Evolutionary conservation across 768 basidiomycete genomes (phyloP).

Genomic region (Lactarius hatsudake): DNA sequence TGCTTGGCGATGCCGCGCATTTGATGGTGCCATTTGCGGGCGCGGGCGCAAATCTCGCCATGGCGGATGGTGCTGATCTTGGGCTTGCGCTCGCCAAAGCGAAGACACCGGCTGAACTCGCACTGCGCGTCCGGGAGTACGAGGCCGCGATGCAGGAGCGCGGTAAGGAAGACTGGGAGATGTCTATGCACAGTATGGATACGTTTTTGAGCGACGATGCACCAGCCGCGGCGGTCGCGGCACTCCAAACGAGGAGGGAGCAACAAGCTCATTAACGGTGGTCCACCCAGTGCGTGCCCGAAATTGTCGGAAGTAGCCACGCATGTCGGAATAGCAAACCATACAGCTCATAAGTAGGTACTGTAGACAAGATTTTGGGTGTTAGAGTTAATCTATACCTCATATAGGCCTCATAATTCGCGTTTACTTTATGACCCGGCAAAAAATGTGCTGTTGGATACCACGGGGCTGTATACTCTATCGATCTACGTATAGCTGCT

Average conservation of each 20-base stretch:
- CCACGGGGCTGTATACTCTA: not conserved
- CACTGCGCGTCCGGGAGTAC: conserved; percentile 3
- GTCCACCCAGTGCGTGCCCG: not conserved
- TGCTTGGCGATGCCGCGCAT: conserved; percentile 41
- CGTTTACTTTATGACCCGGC: not conserved
- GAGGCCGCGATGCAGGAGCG: conserved; percentile 16
- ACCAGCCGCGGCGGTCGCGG: conserved; percentile 14
- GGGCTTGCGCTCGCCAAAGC: conserved; percentile 19
- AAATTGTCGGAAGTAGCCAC: too few relatives aligned
- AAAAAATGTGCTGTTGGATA: not conserved
- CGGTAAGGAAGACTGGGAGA: conserved; percentile 10
- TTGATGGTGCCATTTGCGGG: conserved; percentile 40
- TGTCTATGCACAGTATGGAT: conserved; percentile 13
- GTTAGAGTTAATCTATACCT: too few relatives aligned
- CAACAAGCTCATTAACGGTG: too few relatives aligned
- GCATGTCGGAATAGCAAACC: not conserved
- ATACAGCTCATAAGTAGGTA: not conserved
- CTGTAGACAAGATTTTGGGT: not conserved
- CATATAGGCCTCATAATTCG: not conserved
- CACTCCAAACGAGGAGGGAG: not conserved
- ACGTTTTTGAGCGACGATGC: conserved; percentile 12
- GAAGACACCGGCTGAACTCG: conserved; percentile 12
- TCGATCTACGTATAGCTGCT: conserved; percentile 45
- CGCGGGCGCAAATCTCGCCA: conserved; percentile 39
- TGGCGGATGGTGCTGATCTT: conserved; percentile 32